Evolutionary conservation across 352 stramenopile genomes (phyloP), one percentile per base, ranked within the genome.

Genomic region (Phytopythium oedochilum): DNA sequence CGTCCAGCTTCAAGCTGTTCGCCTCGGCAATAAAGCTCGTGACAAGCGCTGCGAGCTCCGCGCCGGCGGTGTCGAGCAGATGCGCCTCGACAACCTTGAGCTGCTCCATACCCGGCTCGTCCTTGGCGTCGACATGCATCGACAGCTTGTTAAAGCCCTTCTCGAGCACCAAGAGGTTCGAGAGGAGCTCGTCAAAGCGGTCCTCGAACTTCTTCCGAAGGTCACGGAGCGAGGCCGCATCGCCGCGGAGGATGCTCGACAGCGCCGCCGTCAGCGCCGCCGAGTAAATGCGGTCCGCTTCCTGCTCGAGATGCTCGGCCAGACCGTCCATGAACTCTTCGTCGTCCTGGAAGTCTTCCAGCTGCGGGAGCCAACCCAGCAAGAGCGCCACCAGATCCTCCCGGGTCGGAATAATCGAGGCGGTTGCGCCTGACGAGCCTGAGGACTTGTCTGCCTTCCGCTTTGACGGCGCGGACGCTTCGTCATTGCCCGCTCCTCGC

Each of bases 161-260:
- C 44, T 90, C 78, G 17, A 80, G 65, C 31, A 87, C 44, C 17
- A 73, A 20, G 18, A 94, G 55, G 34, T 68, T 69, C 26, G 68
- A 55, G 12, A 81, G 60, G 9, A 73, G 60, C 29, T 88, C 77
- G 64, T 94, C 80, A 34, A 94, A 90, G 2, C 60, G 66, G 45
- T 90, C 80, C 57, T 94, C 84, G 39, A 94, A 94, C 38, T 64
- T 72, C 61, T 82, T 84, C 18, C 75, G 72, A 26, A 91, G 43
- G 45, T 92, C 82, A 20, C 78, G 81, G 18, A 89, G 50, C 32
- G 78, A 87, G 5, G 70, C 69, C n/a, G 82, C 80, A 57, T 92
- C 84, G 22, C 84, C 84, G 8, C 84, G 84, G 6, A 89, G 56
- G 49, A 92, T 71, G 31, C 68, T 89, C 12, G 78, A 86, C 18